Evolutionary conservation across 2,329 filamentous ascomycete genomes (phyloP).

Genomic region (Colletotrichum ledebouriae): DNA sequence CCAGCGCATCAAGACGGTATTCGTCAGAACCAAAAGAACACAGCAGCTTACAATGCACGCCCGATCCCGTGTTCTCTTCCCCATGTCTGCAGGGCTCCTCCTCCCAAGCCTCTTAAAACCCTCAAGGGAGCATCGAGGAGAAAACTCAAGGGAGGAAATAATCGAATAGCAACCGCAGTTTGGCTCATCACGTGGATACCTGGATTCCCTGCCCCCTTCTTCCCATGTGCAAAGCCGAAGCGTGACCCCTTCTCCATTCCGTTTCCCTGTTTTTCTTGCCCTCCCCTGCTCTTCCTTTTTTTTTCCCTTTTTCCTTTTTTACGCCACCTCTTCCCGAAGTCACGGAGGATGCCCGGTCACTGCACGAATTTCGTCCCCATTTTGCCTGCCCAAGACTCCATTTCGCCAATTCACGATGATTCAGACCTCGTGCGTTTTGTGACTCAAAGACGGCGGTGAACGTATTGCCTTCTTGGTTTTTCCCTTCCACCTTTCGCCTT

Average conservation of each 20-base stretch:
- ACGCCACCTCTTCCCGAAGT: not conserved
- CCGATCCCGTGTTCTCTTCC: constrained; percentile 32
- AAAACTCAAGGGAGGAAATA: not conserved
- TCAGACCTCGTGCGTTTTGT: constrained; percentile 31
- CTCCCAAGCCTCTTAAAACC: not conserved
- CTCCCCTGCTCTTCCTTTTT: not conserved
- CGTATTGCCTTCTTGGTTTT: not conserved
- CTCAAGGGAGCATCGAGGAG: constrained; percentile 12
- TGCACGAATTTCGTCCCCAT: constrained; percentile 1
- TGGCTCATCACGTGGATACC: constrained; percentile 37
- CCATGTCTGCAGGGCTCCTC: constrained; percentile 24
- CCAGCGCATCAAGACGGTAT: constrained; percentile 19
- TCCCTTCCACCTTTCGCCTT: not conserved
- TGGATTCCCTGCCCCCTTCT: not conserved
- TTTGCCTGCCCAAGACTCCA: constrained; percentile 12
- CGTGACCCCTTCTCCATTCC: not conserved
- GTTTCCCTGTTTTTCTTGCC: constrained; percentile 30
- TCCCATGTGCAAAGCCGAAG: too few species aligned
- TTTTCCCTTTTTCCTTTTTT: not conserved
- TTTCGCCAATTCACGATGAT: constrained; percentile 37
- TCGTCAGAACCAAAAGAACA: constrained; percentile 11
- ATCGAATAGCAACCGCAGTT: constrained; percentile 36
- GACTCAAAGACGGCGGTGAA: constrained; percentile 42
- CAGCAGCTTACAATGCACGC: constrained; percentile 9
- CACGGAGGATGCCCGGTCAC: constrained; percentile 22